phyloP scores from a whole-genome alignment of 1,139 yeast genomes.

The Starmera stellimalicola region DNA sequence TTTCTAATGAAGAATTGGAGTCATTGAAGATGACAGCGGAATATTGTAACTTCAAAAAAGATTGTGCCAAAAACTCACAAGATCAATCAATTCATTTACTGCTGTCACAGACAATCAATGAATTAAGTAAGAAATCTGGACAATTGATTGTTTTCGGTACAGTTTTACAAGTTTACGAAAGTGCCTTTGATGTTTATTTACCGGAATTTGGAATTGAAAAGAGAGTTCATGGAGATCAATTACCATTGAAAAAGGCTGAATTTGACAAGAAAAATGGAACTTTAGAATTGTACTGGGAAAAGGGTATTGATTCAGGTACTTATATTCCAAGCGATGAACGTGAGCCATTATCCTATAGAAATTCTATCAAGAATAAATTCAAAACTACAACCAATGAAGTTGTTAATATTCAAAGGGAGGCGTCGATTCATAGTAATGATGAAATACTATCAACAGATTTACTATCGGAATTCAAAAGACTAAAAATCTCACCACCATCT shows the following conservation, averaged over 20 bases:
- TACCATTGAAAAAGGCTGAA: slow-evolving; percentile 88
- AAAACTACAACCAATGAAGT: slow-evolving; percentile 64
- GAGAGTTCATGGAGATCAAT: slow-evolving; percentile 95
- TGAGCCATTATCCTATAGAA: slow-evolving; percentile 64
- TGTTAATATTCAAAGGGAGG: slow-evolving; percentile 41
- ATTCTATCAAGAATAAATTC: slow-evolving; percentile 69
- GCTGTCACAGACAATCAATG: slow-evolving; percentile 76
- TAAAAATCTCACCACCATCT: slow-evolving; percentile 46
- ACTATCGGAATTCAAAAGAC: slow-evolving; percentile 34
- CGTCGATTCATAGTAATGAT: slow-evolving; percentile 10
- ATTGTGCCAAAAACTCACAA: slow-evolving; percentile 88
- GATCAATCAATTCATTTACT: slow-evolving; percentile 88
- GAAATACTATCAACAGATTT: slow-evolving; percentile 33
- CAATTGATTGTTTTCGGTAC: slow-evolving; percentile 81
- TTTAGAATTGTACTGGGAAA: slow-evolving; percentile 87
- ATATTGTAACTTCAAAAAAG: slow-evolving; percentile 91
- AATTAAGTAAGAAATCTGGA: slow-evolving; percentile 66
- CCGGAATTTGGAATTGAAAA: slow-evolving; percentile 97
- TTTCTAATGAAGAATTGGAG: slow-evolving; percentile 48
- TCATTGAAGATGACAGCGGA: slow-evolving; percentile 76
- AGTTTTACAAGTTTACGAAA: slow-evolving; percentile 87
- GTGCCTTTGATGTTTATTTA: slow-evolving; percentile 87
- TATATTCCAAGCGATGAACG: slow-evolving; percentile 84
- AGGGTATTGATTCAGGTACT: slow-evolving; percentile 84
- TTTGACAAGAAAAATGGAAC: slow-evolving; percentile 62